Evolutionary conservation across 2,329 filamentous ascomycete genomes (phyloP), one percentile per base, ranked within the genome.

Genomic region (Aspergillus sp.): DNA sequence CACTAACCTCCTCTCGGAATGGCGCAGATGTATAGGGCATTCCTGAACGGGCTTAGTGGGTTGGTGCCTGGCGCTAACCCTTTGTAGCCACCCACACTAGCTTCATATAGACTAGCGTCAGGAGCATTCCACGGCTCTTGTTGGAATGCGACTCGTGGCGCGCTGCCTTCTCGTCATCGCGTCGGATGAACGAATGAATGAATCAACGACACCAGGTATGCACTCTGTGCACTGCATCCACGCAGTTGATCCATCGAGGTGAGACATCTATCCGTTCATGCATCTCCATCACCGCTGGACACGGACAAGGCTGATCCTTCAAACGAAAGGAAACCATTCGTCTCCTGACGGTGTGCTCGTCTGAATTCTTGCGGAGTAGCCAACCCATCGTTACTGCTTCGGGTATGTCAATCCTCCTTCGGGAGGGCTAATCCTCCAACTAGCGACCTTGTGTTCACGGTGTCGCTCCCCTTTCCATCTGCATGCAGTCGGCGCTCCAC

Each of bases 331-430:
- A 29, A 44, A 44, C 21, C 11, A 44, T 20, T 13, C 41, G 4
- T 20, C 36, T 16, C 36, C 36, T 40, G n/a, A 42, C 40, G 40
- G 40, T 21, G 11, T 19, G 40, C 40, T 31, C 53, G 16, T 19
- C 40, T 9, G n/a, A 40, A 40, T 5, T 40, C 36, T 40, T 40
- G 36, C 36, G 36, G 36, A 40, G 36, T 40, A 16, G 36, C 10
- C 40, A 19, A 42, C 40, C 13, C 50, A 60, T 60, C 58, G 31
- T 59, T 59, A 58, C 57, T 56, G 32, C 20, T 58, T 61, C 52
- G 31, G 57, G 57, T 46, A 51, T 52, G 52, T 56, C 56, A 50
- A 56, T 52, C 50, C 46, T 50, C 47, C 47, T 49, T 54, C 52
- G 52, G 50, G 50, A 52, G 34, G 47, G 55, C 52, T 56, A 61